Conservation (phyloP, 1,139 yeast genomes). For the Saccharomyces hybrid region DNA sequence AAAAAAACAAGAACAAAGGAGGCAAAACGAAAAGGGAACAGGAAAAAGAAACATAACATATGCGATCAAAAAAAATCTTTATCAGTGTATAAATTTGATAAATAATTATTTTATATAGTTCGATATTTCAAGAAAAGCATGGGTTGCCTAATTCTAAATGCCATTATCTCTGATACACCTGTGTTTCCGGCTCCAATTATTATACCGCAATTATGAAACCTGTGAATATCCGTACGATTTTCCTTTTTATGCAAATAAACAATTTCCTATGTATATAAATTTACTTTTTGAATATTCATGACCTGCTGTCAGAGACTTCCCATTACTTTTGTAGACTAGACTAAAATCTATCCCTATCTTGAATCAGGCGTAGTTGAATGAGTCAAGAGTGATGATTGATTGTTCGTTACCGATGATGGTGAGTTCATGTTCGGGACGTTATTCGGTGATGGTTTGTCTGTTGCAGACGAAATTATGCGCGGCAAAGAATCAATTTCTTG, state of each 20-base stretch:
- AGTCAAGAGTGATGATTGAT: background rate
- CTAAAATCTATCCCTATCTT: background rate
- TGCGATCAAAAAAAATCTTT: background rate
- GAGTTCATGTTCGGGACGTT: background rate
- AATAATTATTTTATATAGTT: background rate
- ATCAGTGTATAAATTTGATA: background rate
- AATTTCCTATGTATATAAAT: background rate
- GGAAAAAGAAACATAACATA: background rate
- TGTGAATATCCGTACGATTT: background rate
- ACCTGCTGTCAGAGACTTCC: background rate
- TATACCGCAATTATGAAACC: background rate
- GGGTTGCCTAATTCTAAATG: background rate
- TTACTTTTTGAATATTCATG: background rate
- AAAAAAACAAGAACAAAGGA: background rate
- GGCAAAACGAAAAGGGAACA: background rate
- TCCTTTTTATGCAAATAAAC: background rate
- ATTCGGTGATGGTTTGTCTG: slow-evolving; percentile 5
- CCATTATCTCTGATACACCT: background rate
- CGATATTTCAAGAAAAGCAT: background rate
- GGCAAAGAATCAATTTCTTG: slow-evolving; percentile 69
- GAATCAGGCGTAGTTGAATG: slow-evolving; percentile 1
- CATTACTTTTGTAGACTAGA: background rate
- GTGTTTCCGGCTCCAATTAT: background rate
- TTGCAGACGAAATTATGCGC: slow-evolving; percentile 33
- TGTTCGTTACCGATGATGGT: background rate